Evolutionary conservation across 1,284 basidiomycete genomes (phyloP).

Genomic region (Leccinum griseonigrum): DNA sequence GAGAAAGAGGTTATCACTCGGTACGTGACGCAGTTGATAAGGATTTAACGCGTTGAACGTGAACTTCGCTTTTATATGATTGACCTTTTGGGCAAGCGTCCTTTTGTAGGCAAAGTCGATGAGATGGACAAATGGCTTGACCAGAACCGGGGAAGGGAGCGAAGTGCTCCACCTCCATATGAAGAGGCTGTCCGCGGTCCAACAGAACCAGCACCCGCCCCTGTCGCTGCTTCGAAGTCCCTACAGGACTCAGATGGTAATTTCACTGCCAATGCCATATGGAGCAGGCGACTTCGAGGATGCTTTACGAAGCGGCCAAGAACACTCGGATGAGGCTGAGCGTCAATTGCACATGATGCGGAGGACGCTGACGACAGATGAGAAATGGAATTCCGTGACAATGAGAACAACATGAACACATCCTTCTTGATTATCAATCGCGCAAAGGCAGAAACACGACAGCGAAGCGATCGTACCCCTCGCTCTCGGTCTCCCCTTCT

Average conservation of each 20-base stretch:
- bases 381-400: no score
- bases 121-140: conserved; percentile 96
- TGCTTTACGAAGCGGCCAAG: no score
- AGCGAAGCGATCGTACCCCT: no score
- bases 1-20: conserved; percentile 96
- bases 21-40: conserved; percentile 38
- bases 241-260: conserved; percentile 31
- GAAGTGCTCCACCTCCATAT: conserved; percentile 56
- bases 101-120: conserved; percentile 75
- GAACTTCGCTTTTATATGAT: conserved; percentile 61
- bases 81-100: conserved; percentile 78
- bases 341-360: no score
- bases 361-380: no score
- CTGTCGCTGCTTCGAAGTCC: conserved; percentile 47
- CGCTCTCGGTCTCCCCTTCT: no score
- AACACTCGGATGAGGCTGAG: no score
- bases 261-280: not conserved
- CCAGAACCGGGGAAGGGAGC: conserved; percentile 56
- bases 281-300: no score
- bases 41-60: not conserved
- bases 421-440: no score
- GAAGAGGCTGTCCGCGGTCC: conserved; percentile 47
- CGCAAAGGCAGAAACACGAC: no score
- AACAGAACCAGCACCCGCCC: conserved; percentile 43
- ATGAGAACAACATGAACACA: no score